Base-by-base conservation (phyloP, 169 alveolate genomes). In the Theileria equi region DNA sequence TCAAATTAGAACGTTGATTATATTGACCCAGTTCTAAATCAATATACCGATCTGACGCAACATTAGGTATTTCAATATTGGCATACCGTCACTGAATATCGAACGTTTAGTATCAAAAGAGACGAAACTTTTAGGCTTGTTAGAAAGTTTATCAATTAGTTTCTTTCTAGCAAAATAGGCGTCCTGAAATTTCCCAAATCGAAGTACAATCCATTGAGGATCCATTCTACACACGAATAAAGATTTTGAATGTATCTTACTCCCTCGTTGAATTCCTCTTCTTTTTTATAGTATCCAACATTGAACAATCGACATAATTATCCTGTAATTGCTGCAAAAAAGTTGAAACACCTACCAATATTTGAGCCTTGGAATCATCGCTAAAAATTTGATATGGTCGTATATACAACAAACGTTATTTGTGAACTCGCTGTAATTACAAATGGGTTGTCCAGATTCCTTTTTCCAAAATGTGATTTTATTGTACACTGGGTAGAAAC, bases 101-200 rank as follows among this genome's bases (percentile, higher is more conserved):
- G 80, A 74, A 29, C 84, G 31, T 31, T 74, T 64, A 19, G 84
- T 74, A 25, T 74, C 84, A 64, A 74, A 74, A 7, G 84, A 74
- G 4, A 74, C 80, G 19, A 74, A 21, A 47, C 84, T 74, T 31
- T 73, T 34, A 32, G 80, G 80, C 38, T 74, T 73, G 23, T 57
- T 53, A 25, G 73, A 48, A 19, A 74, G 35, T 13, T 74, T 45
- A 17, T 45, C 68, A 63, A 64, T 25, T 41, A 74, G 48, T 6
- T 41, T 74, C 50, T 34, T 28, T 23, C 80, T 62, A 16, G 84
- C 84, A 53, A 61, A 64, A 64, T 74, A 74, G 29, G 84, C 84
- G 52, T 55, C 65, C 47, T 74, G 53, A 73, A 74, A 74, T 54
- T 50, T 50, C 25, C 25, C 17, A 32, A 74, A 74, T 47, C 80